Conservation (phyloP, 495 filamentous ascomycete genomes). For the Xylaria flabelliformis region DNA sequence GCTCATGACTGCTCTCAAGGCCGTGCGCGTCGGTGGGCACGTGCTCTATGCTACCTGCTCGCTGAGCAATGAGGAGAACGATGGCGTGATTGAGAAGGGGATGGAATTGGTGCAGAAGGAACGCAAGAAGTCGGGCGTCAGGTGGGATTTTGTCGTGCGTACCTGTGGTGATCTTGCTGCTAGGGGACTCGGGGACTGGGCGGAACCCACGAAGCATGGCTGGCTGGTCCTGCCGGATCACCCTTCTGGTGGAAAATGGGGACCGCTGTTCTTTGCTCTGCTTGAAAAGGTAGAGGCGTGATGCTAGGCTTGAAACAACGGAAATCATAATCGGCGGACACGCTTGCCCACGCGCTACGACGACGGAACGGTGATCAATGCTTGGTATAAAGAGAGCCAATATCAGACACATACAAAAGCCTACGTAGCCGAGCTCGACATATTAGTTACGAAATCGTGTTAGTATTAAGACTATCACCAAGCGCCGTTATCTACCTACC, state of each 20-base stretch:
- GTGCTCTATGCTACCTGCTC: conserved; percentile 30
- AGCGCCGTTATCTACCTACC: background rate
- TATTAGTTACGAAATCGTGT: background rate
- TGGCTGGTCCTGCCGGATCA: conserved; percentile 28
- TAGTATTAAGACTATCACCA: background rate
- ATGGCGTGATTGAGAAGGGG: conserved; percentile 22
- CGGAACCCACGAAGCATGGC: conserved; percentile 22
- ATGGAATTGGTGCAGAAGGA: conserved; percentile 29
- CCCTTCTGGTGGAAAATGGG: conserved; percentile 23
- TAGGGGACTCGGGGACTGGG: conserved; percentile 20
- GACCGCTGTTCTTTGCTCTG: conserved; percentile 27
- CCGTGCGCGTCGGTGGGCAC: conserved; percentile 18
- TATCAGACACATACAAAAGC: background rate
- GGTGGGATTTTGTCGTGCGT: conserved; percentile 24
- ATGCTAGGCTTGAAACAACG: background rate
- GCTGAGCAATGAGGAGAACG: conserved; percentile 27
- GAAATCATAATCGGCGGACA: background rate
- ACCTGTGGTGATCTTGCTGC: conserved; percentile 20
- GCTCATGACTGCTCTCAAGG: conserved; percentile 27
- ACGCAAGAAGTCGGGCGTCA: conserved; percentile 18
- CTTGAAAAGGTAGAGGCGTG: conserved; percentile 25
- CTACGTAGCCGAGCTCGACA: background rate
- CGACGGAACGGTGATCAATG: background rate
- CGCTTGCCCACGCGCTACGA: background rate
- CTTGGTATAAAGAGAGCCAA: background rate